phyloP scores from a whole-genome alignment of 2,329 filamentous ascomycete genomes.

The Fusarium incarnatum region DNA sequence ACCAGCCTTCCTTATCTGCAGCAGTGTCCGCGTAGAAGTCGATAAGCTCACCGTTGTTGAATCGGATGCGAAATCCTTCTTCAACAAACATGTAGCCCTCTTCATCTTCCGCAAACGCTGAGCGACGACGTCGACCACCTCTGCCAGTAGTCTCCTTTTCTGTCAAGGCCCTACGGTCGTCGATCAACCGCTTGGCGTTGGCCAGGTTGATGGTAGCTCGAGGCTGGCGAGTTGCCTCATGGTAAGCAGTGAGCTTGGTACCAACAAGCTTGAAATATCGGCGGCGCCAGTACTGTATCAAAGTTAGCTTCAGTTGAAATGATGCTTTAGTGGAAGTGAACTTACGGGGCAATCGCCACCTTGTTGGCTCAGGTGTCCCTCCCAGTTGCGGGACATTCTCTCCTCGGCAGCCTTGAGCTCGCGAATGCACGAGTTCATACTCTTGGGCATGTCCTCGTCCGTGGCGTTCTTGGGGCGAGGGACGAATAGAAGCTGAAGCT shows the following conservation, averaged over 20 bases:
- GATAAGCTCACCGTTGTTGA: constrained; percentile 97
- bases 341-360: constrained; percentile 97
- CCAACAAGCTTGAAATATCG: constrained; percentile 96
- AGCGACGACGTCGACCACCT: constrained; percentile 84
- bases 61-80: constrained; percentile 97
- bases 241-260: constrained; percentile 92
- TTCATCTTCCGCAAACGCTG: constrained; percentile 96
- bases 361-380: constrained; percentile 94
- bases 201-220: constrained; percentile 96
- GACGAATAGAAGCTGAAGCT: constrained; percentile 93
- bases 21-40: constrained; percentile 96
- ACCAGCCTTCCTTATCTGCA: constrained; percentile 92
- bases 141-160: constrained; percentile 85
- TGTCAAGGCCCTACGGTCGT: constrained; percentile 85
- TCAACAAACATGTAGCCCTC: constrained; percentile 99
- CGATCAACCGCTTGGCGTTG: constrained; percentile 92
- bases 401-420: constrained; percentile 93
- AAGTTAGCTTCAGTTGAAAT: constrained; percentile 53
- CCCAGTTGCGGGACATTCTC: constrained; percentile 80
- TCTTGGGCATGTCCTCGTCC: constrained; percentile 99
- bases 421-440: constrained; percentile 95
- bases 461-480: constrained; percentile 87
- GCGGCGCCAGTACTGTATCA: constrained; percentile 88
- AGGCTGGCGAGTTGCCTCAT: constrained; percentile 94
- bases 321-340: constrained; percentile 35